phyloP scores from a whole-genome alignment of 192 early-diverging fungal species.

The Dispira parvispora region DNA sequence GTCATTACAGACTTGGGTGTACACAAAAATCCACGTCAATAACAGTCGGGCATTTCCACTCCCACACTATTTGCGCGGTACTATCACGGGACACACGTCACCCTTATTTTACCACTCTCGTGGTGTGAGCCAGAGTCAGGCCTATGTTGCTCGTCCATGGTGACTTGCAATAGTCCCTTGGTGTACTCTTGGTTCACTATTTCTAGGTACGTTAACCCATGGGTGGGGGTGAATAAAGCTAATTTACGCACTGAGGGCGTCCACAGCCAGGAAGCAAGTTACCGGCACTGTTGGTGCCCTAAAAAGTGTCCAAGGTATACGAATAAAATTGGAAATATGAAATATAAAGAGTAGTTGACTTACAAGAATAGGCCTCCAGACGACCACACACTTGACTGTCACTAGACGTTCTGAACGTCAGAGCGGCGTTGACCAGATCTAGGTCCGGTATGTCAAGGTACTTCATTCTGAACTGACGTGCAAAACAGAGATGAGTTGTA shows the following conservation, averaged over 20 bases:
- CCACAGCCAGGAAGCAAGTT: not conserved
- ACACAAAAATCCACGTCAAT: too few relatives aligned
- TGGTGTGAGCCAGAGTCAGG: too few relatives aligned
- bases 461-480: conserved; percentile 43
- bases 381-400: conserved; percentile 71
- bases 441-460: conserved; percentile 68
- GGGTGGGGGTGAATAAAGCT: not conserved
- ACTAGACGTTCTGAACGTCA: conserved; percentile 65
- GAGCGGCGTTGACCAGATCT: conserved; percentile 67
- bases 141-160: too few relatives aligned
- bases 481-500: too few relatives aligned
- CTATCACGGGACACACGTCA: too few relatives aligned
- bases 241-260: conserved; percentile 1
- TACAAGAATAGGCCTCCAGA: conserved; percentile 91
- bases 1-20: too few relatives aligned
- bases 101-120: too few relatives aligned
- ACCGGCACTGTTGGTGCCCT: not conserved
- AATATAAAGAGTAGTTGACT: conserved; percentile 15
- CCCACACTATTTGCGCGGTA: too few relatives aligned
- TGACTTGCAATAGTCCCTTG: too few relatives aligned
- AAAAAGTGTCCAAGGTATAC: not conserved
- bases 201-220: too few relatives aligned
- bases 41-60: too few relatives aligned
- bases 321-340: not conserved
- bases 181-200: too few relatives aligned